Base-by-base conservation (phyloP, 2,329 filamentous ascomycete species). In the Tolypocladium tundrense region DNA sequence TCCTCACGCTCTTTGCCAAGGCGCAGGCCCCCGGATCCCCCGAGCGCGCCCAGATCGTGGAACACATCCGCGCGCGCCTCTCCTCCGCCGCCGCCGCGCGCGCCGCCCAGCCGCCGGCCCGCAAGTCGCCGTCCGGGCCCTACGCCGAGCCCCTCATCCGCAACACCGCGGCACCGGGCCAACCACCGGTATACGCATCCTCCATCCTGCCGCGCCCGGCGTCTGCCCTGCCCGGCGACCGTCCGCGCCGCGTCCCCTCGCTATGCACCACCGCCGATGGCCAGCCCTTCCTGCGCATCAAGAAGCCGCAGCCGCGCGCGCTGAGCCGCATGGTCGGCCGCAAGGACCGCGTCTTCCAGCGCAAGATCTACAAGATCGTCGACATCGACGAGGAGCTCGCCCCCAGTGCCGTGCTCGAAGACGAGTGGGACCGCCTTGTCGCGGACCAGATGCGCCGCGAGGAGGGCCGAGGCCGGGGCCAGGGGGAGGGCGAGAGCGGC, bases 221-320 rank as follows among this genome's bases (percentile, higher is more conserved):
- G 2, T 64, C 72, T 2, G 68, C 75, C 27, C 73, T 88, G 2
- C 48, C 48, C 1, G 40, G 6, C 14, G 31, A 42, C 7, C 62
- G 66, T 27, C 63, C 66, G 24, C 64, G 62, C 21, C 67, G 80
- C 52, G 76, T 90, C 2, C 88, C 88, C 1, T 72, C 73, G 1
- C 67, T 90, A 1, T 68, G 67, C 42, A 73, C 80, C 39, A 78
- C 80, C 4, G 77, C 84, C 2, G 75, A 77, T 45, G 78, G 77
- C 33, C 70, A 85, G 31, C 82, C 87, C 0, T 87, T 91, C 65
- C 69, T 93, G 35, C 83, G 88, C 41, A 71, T 87, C 51, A 78
- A 75, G 61, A 88, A 88, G 68, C 85, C 85, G 5, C 86, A 91
- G 68, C 80, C 86, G 2, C 67, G 68, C 0, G 70, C 72, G n/a